A percentile compares a stretch with the other conserved stretches of the same genome.
phyloP scores from a whole-genome alignment of 140 eudicot genomes.

The Cichorium intybus region DNA sequence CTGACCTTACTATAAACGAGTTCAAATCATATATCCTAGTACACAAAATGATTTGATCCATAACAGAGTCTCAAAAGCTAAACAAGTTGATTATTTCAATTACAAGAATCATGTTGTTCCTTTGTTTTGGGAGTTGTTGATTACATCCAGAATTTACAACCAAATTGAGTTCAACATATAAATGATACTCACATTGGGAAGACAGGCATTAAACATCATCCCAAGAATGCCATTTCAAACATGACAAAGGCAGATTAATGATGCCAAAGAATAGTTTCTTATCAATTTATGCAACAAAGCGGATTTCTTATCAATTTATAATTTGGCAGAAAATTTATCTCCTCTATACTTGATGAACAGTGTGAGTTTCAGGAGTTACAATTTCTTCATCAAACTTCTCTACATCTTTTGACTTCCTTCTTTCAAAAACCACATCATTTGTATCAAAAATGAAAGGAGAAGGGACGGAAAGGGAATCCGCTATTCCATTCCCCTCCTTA shows the following conservation, averaged over 20 bases:
- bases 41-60: too few species aligned
- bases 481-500: slow-evolving; percentile 34
- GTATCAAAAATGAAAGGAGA: slow-evolving; percentile 29
- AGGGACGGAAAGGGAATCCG: slow-evolving; percentile 34
- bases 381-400: slow-evolving; percentile 35
- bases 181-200: not conserved
- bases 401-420: slow-evolving; percentile 25
- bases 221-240: slow-evolving; percentile 12
- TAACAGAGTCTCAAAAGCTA: not conserved
- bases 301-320: not conserved
- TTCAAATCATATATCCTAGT: too few species aligned
- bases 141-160: not conserved
- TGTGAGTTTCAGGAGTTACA: slow-evolving; percentile 20
- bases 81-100: slow-evolving; percentile 10
- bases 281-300: too few species aligned
- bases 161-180: not conserved
- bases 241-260: not conserved
- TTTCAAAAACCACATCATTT: slow-evolving; percentile 12
- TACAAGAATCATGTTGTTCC: slow-evolving; percentile 6
- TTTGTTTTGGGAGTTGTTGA: not conserved
- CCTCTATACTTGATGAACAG: slow-evolving; percentile 37
- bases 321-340: not conserved
- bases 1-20: too few species aligned
- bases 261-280: slow-evolving; percentile 14
- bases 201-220: slow-evolving; percentile 1